Evolutionary conservation across 106 monocot genomes (phyloP), one percentile per base, ranked within the genome.

Genomic region (Allium cepa): DNA sequence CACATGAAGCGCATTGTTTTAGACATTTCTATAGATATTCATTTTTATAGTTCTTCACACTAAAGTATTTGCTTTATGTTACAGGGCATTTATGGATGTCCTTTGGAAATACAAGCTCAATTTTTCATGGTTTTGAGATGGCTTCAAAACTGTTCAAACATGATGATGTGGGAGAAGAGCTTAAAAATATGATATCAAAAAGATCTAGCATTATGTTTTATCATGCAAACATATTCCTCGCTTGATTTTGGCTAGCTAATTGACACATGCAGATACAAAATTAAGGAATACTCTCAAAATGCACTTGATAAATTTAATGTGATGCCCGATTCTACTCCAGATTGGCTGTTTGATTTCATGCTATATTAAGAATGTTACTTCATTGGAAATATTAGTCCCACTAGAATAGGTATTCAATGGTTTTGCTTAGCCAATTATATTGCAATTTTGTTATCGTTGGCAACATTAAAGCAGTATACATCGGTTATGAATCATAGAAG

Each of bases 241-340:
- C 73, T 79, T 11, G 78, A 79, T 28, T 79, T 79, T 18, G 53
- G 49, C 7, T 72, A 69, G 62, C 73, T 79, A 27, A 79, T 73
- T 63, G 69, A 74, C 57, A 79, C 73, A 17, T 79, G 73, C 58
- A 61, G 74, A 3, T 79, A 57, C 14, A 79, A 79, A 74, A 79
- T 73, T 14, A 73, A 79, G 63, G 74, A 79, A 56, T 79, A 79
- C 49, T 79, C 79, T 36, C 73, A 74, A 28, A 79, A 69, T 18
- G 79, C 79, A 50, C 73, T 79, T 36, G 72, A 79, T 72, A 79
- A 79, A 50, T 79, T 79, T 26, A 79, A 78, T 66, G 77, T 78
- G 49, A 72, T 78, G 61, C 78, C 78, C 49, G 78, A 78, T 11
- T 78, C 78, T n/a, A 50, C 67, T 55, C 78, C 78, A 12, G 67